Evolutionary conservation across 768 basidiomycete genomes (phyloP).

Genomic region (Collybiopsis luxurians): DNA sequence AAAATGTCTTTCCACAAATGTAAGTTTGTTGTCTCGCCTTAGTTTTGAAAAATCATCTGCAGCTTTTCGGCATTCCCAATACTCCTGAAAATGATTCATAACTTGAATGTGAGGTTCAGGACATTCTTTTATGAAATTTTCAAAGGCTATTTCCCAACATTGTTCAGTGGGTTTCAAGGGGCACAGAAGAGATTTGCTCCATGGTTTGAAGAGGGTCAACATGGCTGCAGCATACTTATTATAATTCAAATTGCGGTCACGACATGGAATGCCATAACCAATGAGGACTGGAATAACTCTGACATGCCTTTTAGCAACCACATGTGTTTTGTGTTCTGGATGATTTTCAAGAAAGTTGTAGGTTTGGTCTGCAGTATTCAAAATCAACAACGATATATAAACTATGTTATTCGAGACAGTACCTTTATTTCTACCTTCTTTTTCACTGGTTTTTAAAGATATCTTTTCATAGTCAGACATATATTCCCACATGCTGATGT

Average conservation of each 20-base stretch:
- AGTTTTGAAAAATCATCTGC: too few species aligned
- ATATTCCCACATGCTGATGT: constrained; percentile 1
- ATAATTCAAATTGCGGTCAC: constrained; percentile 2
- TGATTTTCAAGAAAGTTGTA: constrained; percentile 7
- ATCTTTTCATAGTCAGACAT: background rate
- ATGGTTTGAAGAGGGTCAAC: background rate
- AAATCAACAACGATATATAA: too few species aligned
- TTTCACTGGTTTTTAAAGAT: background rate
- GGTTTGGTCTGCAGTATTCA: background rate
- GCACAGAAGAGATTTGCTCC: background rate
- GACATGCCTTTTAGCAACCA: constrained; percentile 1
- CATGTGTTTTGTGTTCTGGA: constrained; percentile 11
- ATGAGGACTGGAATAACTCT: background rate
- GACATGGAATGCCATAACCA: constrained; percentile 6
- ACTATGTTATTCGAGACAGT: too few species aligned
- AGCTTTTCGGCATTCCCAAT: too few species aligned
- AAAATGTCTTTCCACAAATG: too few species aligned
- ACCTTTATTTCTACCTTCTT: background rate
- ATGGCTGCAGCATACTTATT: constrained; percentile 4
- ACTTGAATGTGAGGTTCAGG: too few species aligned
- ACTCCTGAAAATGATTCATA: too few species aligned
- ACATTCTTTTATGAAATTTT: too few species aligned
- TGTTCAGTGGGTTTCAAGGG: too few species aligned
- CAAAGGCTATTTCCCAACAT: too few species aligned
- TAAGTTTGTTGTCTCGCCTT: too few species aligned